Evolutionary conservation across 2,329 filamentous ascomycete species (phyloP).

Genomic region (Cercospora sp.): DNA sequence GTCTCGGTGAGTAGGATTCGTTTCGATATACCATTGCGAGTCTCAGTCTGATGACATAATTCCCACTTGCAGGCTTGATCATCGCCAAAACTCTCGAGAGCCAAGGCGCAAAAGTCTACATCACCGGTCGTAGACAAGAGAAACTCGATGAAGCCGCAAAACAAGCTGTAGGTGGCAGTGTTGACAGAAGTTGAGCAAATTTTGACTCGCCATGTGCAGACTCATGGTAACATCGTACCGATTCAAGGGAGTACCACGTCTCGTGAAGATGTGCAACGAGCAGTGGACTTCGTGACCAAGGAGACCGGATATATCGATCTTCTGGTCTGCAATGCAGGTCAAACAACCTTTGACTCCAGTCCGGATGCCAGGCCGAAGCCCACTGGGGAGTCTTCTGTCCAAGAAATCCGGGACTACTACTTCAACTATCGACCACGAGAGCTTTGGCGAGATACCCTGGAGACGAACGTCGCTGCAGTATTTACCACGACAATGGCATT

Average conservation of each 20-base stretch:
- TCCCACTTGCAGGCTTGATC: constrained; percentile 31
- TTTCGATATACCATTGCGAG: not conserved
- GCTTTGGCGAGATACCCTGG: constrained; percentile 45
- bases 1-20: constrained; percentile 2
- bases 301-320: constrained; percentile 53
- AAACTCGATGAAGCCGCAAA: constrained; percentile 45
- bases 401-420: constrained; percentile 41
- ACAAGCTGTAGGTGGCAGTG: constrained; percentile 26
- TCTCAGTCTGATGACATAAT: constrained; percentile 10
- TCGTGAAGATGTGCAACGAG: constrained; percentile 43
- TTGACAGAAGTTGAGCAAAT: not conserved
- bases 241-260: constrained; percentile 48
- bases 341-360: constrained; percentile 33
- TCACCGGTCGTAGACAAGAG: constrained; percentile 47
- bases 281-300: constrained; percentile 45
- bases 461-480: constrained; percentile 49
- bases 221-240: constrained; percentile 42
- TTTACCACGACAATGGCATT: constrained; percentile 49
- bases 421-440: constrained; percentile 47
- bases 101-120: constrained; percentile 47
- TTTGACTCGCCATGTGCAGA: constrained; percentile 11
- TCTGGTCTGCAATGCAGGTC: constrained; percentile 54
- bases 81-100: constrained; percentile 46
- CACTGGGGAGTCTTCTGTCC: constrained; percentile 30
- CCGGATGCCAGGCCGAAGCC: constrained; percentile 46